These are phyloP conservation scores for Talaromyces atroroseus DNA, from an alignment of 2,329 filamentous ascomycete genomes.

Conservation along the genomic window DNA sequence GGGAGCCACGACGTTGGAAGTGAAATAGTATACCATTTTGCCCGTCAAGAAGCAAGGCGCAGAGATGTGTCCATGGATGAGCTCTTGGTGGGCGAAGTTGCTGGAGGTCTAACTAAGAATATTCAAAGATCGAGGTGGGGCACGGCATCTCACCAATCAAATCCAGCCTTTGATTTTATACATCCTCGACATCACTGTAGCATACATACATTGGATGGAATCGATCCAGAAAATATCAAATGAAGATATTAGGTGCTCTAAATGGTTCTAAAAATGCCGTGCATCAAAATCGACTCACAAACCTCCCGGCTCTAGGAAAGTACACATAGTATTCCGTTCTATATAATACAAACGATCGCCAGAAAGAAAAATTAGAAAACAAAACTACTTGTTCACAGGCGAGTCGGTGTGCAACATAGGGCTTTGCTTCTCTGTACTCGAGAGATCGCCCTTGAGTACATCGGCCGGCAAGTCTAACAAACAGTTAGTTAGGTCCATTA, in stretches of 20 bases:
- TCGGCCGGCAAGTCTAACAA: conserved; percentile 50
- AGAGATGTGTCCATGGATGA: background rate
- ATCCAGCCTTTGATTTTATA: background rate
- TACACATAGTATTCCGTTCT: background rate
- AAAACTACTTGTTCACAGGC: conserved; percentile 44
- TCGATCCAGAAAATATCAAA: too few species aligned
- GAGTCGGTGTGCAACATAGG: conserved; percentile 41
- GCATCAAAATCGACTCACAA: background rate
- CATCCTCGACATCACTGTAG: too few species aligned
- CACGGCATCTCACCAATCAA: background rate
- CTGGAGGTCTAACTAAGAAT: background rate
- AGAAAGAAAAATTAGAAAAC: background rate
- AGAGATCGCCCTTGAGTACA: conserved; percentile 47
- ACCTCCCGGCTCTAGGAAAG: background rate
- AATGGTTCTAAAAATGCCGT: too few species aligned
- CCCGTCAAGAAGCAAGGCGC: background rate
- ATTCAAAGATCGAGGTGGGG: background rate
- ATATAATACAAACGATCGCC: background rate
- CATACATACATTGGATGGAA: too few species aligned
- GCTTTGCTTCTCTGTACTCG: conserved; percentile 33
- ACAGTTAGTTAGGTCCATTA: conserved; percentile 12
- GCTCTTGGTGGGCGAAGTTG: background rate
- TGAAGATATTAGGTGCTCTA: too few species aligned
- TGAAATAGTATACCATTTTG: conserved; percentile 93
- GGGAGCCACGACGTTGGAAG: conserved; percentile 74